Evolutionary conservation across 345 rosid genomes (phyloP).

Genomic region (Camelina laxa): DNA sequence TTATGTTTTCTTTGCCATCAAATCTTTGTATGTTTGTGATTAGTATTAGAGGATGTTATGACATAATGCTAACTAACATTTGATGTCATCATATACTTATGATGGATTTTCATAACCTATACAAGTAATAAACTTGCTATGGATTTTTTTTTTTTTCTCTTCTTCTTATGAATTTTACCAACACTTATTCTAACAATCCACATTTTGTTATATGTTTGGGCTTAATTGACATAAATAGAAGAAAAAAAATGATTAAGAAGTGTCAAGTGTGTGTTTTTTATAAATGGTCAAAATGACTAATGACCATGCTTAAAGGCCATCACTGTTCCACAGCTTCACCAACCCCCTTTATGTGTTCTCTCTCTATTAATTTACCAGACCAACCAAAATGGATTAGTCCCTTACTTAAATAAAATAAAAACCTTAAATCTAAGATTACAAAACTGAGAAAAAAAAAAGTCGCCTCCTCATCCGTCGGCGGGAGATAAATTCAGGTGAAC

Average conservation of each 20-base stretch:
- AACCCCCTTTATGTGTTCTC: conserved; percentile 22
- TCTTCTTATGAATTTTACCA: not conserved
- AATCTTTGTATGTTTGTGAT: not conserved
- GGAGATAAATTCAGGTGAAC: conserved; percentile 30
- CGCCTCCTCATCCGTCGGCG: conserved; percentile 6
- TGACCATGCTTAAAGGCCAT: conserved; percentile 18
- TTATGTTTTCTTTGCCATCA: not conserved
- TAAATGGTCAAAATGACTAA: conserved; percentile 1
- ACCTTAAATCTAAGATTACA: conserved; percentile 13
- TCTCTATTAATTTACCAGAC: not conserved
- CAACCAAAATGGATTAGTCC: conserved; percentile 18
- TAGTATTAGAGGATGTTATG: no score
- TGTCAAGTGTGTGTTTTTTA: not conserved
- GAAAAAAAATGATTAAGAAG: not conserved
- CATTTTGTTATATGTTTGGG: not conserved
- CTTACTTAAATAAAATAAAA: not conserved
- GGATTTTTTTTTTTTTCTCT: no score
- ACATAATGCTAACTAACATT: no score
- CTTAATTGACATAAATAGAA: not conserved
- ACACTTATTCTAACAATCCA: not conserved
- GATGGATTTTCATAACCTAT: no score
- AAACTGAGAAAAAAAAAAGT: not conserved
- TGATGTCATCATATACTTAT: no score
- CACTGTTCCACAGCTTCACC: conserved; percentile 32
- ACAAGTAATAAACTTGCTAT: not conserved